Percentiles rank a stretch among this genome's conserved stretches.
Conservation (phyloP, 1,284 basidiomycete species). For the Cyathus pygmaeus region DNA sequence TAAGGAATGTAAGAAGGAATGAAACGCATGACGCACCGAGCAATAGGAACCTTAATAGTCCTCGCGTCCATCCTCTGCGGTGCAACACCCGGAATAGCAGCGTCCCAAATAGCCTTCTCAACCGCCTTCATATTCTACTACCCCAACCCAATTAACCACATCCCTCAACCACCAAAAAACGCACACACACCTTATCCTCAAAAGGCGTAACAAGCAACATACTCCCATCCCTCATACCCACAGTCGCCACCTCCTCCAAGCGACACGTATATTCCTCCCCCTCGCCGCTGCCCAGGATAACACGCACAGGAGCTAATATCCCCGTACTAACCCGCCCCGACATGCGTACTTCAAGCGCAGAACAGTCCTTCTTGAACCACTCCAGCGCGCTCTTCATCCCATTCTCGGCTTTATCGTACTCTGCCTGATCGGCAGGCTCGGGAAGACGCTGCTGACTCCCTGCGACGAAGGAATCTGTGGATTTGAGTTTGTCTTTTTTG, state of each 20-base stretch:
- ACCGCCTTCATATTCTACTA: constrained; percentile 78
- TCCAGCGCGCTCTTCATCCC: constrained; percentile 72
- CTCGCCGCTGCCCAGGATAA: constrained; percentile 51
- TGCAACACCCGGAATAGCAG: constrained; percentile 73
- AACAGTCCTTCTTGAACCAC: constrained; percentile 78
- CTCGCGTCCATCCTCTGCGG: constrained; percentile 75
- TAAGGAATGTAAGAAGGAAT: neutral
- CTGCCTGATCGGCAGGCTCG: constrained; percentile 58
- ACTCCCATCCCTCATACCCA: constrained; percentile 81
- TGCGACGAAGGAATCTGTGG: constrained; percentile 64
- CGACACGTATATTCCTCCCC: constrained; percentile 48
- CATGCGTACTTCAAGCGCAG: constrained; percentile 72
- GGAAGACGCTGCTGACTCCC: constrained; percentile 66
- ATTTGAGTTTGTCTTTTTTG: constrained; percentile 50
- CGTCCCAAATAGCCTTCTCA: constrained; percentile 76
- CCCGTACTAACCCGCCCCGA: constrained; percentile 79
- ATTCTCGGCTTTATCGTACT: constrained; percentile 68
- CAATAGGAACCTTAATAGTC: constrained; percentile 81
- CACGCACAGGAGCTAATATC: constrained; percentile 73
- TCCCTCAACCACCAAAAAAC: constrained; percentile 1
- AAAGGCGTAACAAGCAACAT: constrained; percentile 77
- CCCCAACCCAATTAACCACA: constrained; percentile 9
- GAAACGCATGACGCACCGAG: constrained; percentile 62
- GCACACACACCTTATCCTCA: constrained; percentile 70
- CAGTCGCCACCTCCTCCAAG: constrained; percentile 77